Conservation (phyloP, 257 asterid genomes). For the Salvia rosmarinus region DNA sequence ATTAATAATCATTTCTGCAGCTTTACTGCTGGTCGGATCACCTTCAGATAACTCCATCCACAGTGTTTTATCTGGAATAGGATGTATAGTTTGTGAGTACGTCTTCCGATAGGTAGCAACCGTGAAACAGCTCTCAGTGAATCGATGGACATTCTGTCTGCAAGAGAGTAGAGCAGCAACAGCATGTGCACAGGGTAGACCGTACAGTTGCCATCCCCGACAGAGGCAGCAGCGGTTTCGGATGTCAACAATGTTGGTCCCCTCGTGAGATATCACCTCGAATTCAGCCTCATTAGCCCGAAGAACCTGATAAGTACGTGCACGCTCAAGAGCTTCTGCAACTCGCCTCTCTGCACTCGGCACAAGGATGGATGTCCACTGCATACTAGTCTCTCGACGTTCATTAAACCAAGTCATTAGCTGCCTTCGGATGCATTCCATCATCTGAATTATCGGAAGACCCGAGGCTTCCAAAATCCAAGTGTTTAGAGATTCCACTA, state of each 20-base stretch:
- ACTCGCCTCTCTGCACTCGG: conserved; percentile 88
- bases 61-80: conserved; percentile 77
- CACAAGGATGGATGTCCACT: conserved; percentile 90
- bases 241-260: conserved; percentile 82
- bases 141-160: conserved; percentile 86
- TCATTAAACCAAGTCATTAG: conserved; percentile 96
- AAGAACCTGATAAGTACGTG: conserved; percentile 85
- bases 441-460: conserved; percentile 87
- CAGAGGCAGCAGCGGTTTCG: conserved; percentile 77
- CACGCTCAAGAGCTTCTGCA: conserved; percentile 89
- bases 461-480: conserved; percentile 92
- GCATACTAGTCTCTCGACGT: conserved; percentile 91
- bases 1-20: conserved; percentile 48
- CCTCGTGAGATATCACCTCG: conserved; percentile 93
- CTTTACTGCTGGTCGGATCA: conserved; percentile 48
- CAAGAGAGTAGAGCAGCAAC: conserved; percentile 94
- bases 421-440: conserved; percentile 93
- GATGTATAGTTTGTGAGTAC: conserved; percentile 89
- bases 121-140: conserved; percentile 92
- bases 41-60: conserved; percentile 82
- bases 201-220: conserved; percentile 90
- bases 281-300: conserved; percentile 96
- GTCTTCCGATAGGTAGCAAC: conserved; percentile 85
- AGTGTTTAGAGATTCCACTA: conserved; percentile 65
- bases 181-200: conserved; percentile 97